phyloP scores from a whole-genome alignment of 306 rosid genomes.

The Begonia fuchsioides region DNA sequence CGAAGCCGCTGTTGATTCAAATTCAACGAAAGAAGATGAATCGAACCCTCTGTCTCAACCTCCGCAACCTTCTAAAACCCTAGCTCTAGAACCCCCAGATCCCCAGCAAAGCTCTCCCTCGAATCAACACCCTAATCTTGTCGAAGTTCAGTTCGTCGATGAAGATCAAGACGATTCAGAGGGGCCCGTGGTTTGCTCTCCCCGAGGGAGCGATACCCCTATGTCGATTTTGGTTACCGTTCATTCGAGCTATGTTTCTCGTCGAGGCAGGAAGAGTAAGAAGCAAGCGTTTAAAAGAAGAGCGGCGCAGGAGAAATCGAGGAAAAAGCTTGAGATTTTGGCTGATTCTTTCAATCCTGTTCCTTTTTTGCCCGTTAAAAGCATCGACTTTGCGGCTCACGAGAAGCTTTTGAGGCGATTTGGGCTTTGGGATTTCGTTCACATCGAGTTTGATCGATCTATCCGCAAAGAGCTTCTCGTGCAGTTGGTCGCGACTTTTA shows the following conservation, averaged over 20 bases:
- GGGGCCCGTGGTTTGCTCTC: slow-evolving; percentile 14
- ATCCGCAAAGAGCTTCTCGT: slow-evolving; percentile 46
- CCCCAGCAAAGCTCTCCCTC: slow-evolving; percentile 9
- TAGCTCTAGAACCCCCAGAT: slow-evolving; percentile 12
- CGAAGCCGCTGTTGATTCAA: slow-evolving; percentile 15
- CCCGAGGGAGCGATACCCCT: slow-evolving; percentile 12
- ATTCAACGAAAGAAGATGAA: neutral
- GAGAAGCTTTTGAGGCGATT: slow-evolving; percentile 49
- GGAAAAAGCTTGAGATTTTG: slow-evolving; percentile 37
- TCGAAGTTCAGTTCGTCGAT: slow-evolving; percentile 6
- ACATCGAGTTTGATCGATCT: slow-evolving; percentile 40
- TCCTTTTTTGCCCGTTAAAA: slow-evolving; percentile 46
- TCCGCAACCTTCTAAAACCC: slow-evolving; percentile 22
- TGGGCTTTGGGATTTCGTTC: slow-evolving; percentile 77
- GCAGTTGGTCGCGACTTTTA: slow-evolving; percentile 42
- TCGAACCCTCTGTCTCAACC: slow-evolving; percentile 8
- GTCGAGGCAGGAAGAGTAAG: slow-evolving; percentile 25
- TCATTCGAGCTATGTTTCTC: slow-evolving; percentile 5
- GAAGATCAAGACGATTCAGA: slow-evolving; percentile 19
- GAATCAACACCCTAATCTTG: slow-evolving; percentile 6
- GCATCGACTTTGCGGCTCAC: slow-evolving; percentile 43
- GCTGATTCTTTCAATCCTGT: slow-evolving; percentile 45
- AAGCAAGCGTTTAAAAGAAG: slow-evolving; percentile 14
- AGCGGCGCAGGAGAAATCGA: slow-evolving; percentile 22
- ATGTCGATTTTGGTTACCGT: neutral